phyloP scores from a whole-genome alignment of 805 yeast species.

The Zygosaccharomyces bisporus region DNA sequence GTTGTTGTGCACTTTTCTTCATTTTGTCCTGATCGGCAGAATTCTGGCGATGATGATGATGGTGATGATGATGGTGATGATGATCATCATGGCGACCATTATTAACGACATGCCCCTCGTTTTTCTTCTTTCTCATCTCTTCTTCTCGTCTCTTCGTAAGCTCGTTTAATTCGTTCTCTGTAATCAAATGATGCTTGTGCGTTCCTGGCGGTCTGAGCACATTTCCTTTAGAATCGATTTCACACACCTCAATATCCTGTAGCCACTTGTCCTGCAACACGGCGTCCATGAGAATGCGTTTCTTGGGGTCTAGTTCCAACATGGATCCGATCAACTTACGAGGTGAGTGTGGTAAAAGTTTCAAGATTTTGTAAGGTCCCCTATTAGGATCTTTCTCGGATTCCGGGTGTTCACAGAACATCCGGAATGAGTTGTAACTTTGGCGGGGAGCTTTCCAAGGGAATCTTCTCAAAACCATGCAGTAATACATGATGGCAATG shows the following conservation, averaged over 20 bases:
- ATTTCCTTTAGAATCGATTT: slow-evolving; percentile 24
- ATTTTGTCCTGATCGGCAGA: neutral
- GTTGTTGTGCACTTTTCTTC: neutral
- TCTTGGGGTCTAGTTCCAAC: slow-evolving; percentile 56
- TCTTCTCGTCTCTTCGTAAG: slow-evolving; percentile 38
- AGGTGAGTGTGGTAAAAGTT: slow-evolving; percentile 65
- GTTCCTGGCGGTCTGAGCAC: slow-evolving; percentile 32
- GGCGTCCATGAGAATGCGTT: slow-evolving; percentile 57
- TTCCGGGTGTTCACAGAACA: slow-evolving; percentile 51
- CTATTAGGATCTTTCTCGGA: slow-evolving; percentile 41
- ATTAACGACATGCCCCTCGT: slow-evolving; percentile 9
- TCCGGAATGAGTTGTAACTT: slow-evolving; percentile 67
- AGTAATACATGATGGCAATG: slow-evolving; percentile 84
- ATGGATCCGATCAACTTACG: slow-evolving; percentile 59
- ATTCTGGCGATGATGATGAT: slow-evolving; percentile 4
- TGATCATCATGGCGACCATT: slow-evolving; percentile 9
- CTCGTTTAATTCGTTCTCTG: slow-evolving; percentile 56
- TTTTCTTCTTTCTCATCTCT: slow-evolving; percentile 24
- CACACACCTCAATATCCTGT: slow-evolving; percentile 52
- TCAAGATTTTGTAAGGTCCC: slow-evolving; percentile 72
- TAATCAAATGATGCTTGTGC: slow-evolving; percentile 64
- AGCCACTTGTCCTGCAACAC: slow-evolving; percentile 59
- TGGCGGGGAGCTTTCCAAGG: slow-evolving; percentile 94
- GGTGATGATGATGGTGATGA: slow-evolving; percentile 10
- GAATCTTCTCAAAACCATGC: slow-evolving; percentile 80